A percentile compares a stretch with the other conserved stretches of the same genome.
These are phyloP conservation scores for Fusarium fujikuroi DNA, from an alignment of 2,329 filamentous ascomycete genomes.

Conservation along the genomic window DNA sequence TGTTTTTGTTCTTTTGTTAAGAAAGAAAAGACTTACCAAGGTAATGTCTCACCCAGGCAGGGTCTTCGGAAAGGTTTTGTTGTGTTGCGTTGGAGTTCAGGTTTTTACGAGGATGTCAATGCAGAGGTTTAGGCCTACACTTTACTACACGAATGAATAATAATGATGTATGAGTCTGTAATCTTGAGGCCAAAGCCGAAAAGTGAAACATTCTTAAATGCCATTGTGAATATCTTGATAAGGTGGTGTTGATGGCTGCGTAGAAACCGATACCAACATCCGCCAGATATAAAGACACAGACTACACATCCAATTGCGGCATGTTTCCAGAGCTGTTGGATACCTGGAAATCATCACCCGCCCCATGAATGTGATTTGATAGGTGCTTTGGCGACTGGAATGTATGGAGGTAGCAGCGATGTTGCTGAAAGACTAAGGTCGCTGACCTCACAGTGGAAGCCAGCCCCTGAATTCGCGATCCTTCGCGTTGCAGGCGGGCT, in stretches of 20 bases:
- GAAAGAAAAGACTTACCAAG: too few relatives aligned
- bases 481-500: fast-evolving
- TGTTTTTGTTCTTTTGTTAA: not conserved
- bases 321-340: fast-evolving
- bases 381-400: not conserved
- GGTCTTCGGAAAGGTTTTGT: not conserved
- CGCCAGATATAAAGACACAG: not conserved
- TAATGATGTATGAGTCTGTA: not conserved
- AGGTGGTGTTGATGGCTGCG: fast-evolving
- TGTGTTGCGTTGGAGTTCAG: not conserved
- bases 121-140: not conserved
- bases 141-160: not conserved
- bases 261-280: fast-evolving
- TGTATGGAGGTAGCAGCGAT: not conserved
- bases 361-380: not conserved
- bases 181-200: fast-evolving
- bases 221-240: fast-evolving
- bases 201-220: fast-evolving
- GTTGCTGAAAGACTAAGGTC: not conserved
- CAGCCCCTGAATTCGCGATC: not conserved
- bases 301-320: not conserved
- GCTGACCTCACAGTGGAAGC: not conserved
- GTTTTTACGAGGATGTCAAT: not conserved
- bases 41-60: not conserved
- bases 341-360: fast-evolving